phyloP scores from a whole-genome alignment of 1,284 basidiomycete species.

The Meira miltonrushii region DNA sequence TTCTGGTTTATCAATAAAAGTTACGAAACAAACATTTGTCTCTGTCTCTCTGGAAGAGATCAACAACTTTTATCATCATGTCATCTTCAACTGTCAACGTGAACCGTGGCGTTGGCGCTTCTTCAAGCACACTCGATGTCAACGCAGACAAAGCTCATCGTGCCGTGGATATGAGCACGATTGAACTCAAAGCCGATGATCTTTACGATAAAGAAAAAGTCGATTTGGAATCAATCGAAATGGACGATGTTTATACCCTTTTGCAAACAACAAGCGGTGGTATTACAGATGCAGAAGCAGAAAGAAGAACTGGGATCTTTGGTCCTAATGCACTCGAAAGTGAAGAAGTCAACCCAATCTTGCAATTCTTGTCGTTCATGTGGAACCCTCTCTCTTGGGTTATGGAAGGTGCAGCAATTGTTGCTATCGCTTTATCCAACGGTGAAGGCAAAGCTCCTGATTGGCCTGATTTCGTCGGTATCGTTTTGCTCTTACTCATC shows the following conservation, averaged over 20 bases:
- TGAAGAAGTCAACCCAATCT: conserved; percentile 65
- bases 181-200: conserved; percentile 87
- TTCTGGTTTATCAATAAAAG: too few species aligned
- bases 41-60: conserved; percentile 4
- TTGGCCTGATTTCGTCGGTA: conserved; percentile 97
- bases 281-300: conserved; percentile 69
- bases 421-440: conserved; percentile 93
- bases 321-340: conserved; percentile 81
- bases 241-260: conserved; percentile 93
- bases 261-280: conserved; percentile 80
- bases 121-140: conserved; percentile 25
- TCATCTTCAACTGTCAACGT: conserved; percentile 4
- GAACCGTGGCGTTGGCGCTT: not conserved
- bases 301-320: conserved; percentile 83
- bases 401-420: conserved; percentile 95
- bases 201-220: conserved; percentile 98
- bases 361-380: conserved; percentile 54
- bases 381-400: conserved; percentile 64
- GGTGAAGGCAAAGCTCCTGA: conserved; percentile 80
- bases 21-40: not conserved
- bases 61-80: not conserved
- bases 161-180: conserved; percentile 56
- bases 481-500: conserved; percentile 81
- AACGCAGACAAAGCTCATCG: conserved; percentile 45
- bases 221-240: conserved; percentile 91